Percentiles rank a stretch among this genome's conserved stretches.
Evolutionary conservation across 176 grass and related monocot genomes (phyloP).

Genomic region (Sorghum bicolor): Sorghum_bicolor_NCBIv3 NC_012872.2:15904501-15905000

Average conservation of each 20-base stretch:
- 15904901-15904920: not conserved
- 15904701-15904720: not conserved
- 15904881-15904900: conserved; percentile 16
- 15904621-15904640: not conserved
- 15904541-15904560: conserved; percentile 93
- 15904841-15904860: not conserved
- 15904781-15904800: not conserved
- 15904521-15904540: conserved; percentile 54
- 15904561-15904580: conserved; percentile 93
- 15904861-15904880: not conserved
- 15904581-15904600: conserved; percentile 64
- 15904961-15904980: not conserved
- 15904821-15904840: not conserved
- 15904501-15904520: not conserved
- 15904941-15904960: not conserved
- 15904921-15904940: not conserved
- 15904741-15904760: not conserved
- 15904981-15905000: not conserved
- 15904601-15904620: conserved; percentile 9
- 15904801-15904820: not conserved
- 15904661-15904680: not conserved
- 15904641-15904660: not conserved
- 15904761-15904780: not conserved
- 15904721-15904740: not conserved
- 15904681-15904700: conserved; percentile 9